Evolutionary conservation across 2,329 filamentous ascomycete genomes (phyloP).

Genomic region (Teratosphaeria viscida): DNA sequence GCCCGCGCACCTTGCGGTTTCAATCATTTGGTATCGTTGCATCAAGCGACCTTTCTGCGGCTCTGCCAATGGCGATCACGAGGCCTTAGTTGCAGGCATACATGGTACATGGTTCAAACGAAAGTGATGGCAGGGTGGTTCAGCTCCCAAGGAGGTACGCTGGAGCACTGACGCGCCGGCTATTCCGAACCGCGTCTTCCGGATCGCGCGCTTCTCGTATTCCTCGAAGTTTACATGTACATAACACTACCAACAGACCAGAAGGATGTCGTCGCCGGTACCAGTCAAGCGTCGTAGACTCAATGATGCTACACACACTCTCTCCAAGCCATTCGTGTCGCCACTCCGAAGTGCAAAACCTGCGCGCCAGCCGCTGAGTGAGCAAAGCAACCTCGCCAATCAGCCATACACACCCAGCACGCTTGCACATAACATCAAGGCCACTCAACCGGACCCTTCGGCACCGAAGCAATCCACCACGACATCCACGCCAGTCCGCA

Average conservation of each 20-base stretch:
- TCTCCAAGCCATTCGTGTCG: conserved; percentile 63
- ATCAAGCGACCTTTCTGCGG: no score
- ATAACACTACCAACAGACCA: neutral
- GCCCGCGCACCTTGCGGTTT: no score
- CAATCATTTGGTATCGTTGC: no score
- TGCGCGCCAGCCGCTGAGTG: conserved; percentile 8
- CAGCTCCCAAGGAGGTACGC: neutral
- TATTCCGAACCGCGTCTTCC: neutral
- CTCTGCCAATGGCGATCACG: no score
- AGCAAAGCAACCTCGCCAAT: conserved; percentile 8
- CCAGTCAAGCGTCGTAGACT: conserved; percentile 53
- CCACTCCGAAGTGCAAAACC: conserved; percentile 45
- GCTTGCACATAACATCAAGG: conserved; percentile 19
- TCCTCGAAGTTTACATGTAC: neutral
- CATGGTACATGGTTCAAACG: neutral
- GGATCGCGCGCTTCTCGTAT: neutral
- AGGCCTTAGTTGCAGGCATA: neutral
- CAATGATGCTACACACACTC: conserved; percentile 45
- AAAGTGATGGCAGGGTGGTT: neutral
- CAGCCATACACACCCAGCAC: conserved; percentile 20
- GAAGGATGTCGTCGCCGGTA: conserved; percentile 38
- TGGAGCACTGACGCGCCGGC: neutral
- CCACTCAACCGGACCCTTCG: neutral
- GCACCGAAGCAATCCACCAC: conserved; percentile 1
- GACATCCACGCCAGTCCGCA: conserved; percentile 23